Percentiles rank a stretch among this genome's conserved stretches.
Conservation (phyloP, 768 basidiomycete genomes). For the Boletus rubropictus region DNA sequence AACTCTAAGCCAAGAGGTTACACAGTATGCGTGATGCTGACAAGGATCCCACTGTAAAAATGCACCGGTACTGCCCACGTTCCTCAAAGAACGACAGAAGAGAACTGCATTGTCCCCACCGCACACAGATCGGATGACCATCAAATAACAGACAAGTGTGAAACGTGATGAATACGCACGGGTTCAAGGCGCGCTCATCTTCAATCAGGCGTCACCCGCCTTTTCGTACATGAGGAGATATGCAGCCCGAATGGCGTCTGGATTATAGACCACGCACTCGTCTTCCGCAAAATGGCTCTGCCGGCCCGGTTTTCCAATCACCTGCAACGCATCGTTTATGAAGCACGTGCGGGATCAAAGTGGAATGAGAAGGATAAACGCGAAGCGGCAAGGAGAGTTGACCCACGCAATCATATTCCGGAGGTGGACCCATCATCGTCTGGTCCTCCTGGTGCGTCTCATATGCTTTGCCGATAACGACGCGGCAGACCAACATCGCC, state of each 20-base stretch:
- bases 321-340: constrained; percentile 4
- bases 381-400: background rate
- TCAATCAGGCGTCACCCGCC: background rate
- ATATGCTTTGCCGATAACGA: constrained; percentile 15
- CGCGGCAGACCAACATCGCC: constrained; percentile 23
- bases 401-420: constrained; percentile 21
- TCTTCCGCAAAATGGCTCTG: constrained; percentile 15
- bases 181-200: background rate
- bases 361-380: background rate
- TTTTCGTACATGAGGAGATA: constrained; percentile 23
- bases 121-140: no score
- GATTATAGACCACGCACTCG: constrained; percentile 25
- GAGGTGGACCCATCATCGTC: constrained; percentile 11
- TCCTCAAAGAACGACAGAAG: no score
- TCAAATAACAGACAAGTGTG: no score
- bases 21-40: no score
- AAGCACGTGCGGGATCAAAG: background rate
- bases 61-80: no score
- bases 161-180: background rate
- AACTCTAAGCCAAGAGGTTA: no score
- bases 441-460: constrained; percentile 6
- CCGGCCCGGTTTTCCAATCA: constrained; percentile 9
- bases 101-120: no score
- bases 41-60: no score
- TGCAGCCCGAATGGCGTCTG: constrained; percentile 21